Evolutionary conservation across 805 yeast genomes (phyloP).

Genomic region (Metschnikowia amazonensis): DNA sequence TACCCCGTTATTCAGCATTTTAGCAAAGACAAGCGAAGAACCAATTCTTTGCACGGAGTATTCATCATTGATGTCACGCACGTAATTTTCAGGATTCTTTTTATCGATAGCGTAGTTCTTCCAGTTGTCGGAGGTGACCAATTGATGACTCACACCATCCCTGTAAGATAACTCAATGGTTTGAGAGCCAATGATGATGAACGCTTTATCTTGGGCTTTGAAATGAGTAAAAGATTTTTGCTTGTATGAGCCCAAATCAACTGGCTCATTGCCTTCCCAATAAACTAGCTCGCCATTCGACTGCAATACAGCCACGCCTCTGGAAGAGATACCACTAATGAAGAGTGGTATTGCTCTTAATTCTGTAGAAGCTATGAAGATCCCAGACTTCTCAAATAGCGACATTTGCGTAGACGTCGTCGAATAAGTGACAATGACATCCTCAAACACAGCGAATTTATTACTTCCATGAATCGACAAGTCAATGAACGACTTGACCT

Average conservation of each 20-base stretch:
- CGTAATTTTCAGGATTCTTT: not conserved
- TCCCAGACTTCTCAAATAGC: slow-evolving; percentile 14
- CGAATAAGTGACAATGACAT: slow-evolving; percentile 12
- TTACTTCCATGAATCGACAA: slow-evolving; percentile 14
- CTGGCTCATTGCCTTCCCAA: slow-evolving; percentile 7
- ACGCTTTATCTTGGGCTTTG: not conserved
- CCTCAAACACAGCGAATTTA: slow-evolving; percentile 8
- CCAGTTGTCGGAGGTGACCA: not conserved
- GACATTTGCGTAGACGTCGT: slow-evolving; percentile 3
- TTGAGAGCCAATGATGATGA: slow-evolving; percentile 5
- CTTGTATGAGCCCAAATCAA: slow-evolving; percentile 6
- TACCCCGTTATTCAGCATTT: not conserved
- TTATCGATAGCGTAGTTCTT: not conserved
- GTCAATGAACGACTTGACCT: slow-evolving; percentile 28
- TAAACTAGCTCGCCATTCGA: slow-evolving; percentile 6
- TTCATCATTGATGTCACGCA: not conserved
- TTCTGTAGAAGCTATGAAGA: slow-evolving; percentile 7
- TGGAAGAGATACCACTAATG: not conserved
- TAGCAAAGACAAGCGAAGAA: slow-evolving; percentile 6
- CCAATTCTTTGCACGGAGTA: not conserved
- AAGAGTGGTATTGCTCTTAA: slow-evolving; percentile 6
- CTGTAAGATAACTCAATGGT: not conserved
- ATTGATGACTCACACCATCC: not conserved
- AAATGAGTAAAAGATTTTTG: slow-evolving; percentile 5
- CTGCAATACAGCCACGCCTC: not conserved